Evolutionary conservation across 768 basidiomycete species (phyloP).

Genomic region (Royoungia palumana): DNA sequence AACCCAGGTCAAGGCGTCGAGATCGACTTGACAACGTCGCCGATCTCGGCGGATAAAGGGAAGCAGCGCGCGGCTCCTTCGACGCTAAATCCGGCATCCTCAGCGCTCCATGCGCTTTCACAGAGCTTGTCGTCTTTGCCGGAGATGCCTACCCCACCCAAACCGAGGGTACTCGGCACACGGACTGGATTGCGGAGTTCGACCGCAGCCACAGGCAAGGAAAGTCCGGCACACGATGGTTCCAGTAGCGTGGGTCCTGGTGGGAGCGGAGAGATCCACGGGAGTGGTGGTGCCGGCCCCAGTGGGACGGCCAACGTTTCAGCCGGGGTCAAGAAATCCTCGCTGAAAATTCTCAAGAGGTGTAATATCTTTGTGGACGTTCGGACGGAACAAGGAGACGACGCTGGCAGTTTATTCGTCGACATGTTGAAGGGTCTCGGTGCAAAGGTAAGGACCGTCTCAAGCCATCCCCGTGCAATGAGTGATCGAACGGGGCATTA

Average conservation of each 20-base stretch:
- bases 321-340: slow-evolving; percentile 28
- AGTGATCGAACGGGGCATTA: too few relatives aligned
- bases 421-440: too few relatives aligned
- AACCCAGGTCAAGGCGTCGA: too few relatives aligned
- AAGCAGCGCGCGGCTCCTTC: slow-evolving; percentile 19
- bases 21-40: slow-evolving; percentile 15
- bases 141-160: slow-evolving; percentile 33
- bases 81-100: slow-evolving; percentile 27
- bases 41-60: slow-evolving; percentile 17
- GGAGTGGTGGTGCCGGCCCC: slow-evolving; percentile 21
- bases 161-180: slow-evolving; percentile 42
- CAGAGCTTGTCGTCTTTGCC: slow-evolving; percentile 56
- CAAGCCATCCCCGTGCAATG: too few relatives aligned
- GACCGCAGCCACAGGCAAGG: slow-evolving; percentile 27
- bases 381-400: slow-evolving; percentile 62
- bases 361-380: slow-evolving; percentile 88
- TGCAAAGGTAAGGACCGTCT: too few relatives aligned
- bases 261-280: slow-evolving; percentile 16
- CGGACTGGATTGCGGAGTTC: slow-evolving; percentile 46
- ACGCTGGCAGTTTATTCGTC: too few relatives aligned
- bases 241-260: slow-evolving; percentile 32
- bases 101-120: slow-evolving; percentile 56
- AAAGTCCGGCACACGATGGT: slow-evolving; percentile 27
- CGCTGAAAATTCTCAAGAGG: slow-evolving; percentile 58
- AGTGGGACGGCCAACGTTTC: slow-evolving; percentile 14